Evolutionary conservation across 768 basidiomycete species (phyloP), one percentile per base, ranked within the genome.

Genomic region (Suillus occidentalis): DNA sequence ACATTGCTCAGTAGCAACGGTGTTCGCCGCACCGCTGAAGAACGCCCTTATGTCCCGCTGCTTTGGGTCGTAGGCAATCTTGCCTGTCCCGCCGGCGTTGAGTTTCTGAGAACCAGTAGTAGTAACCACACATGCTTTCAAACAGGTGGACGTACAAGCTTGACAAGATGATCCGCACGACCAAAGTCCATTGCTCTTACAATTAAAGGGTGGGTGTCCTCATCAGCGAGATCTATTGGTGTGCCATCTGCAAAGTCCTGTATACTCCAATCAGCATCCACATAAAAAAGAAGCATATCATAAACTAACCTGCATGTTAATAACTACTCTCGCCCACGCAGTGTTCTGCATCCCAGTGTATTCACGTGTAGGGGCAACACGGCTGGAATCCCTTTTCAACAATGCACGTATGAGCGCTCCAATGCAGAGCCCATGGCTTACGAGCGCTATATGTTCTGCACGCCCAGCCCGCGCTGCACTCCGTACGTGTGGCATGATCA

Each of bases 381-480:
- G 70, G 1, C 77, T 79, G 45, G 70, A 75, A 66, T 80, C 78
- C 66, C 80, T 77, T 68, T 75, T 80, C 63, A 86, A 67, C 52
- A 92, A 72, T 34, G 83, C 82, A 28, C 79, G 78, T 5, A 91
- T 72, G 16, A 89, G 75, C 74, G 89, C 87, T 34, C 77, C 78
- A 53, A 93, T 89, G 73, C 87, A 88, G 25, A 91, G 69, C 0
- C 92, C 90, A 73, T 94, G 92, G 75, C 91, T 91, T 56, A 92
- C 87, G 45, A 93, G 69, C 1, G 86, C 90, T 31, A 92, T 72
- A 66, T 88, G 89, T 40, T 79, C 78, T 50, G 76, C 70, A 64
- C 65, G 74, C 42, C 78, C 77, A n/a, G 77, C 73, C 62, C 77
- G 76, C 25, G 77, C 77, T 1, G 80, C 81, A 25, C 80, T 70